Evolutionary conservation across 192 early-diverging fungal species (phyloP).

Genomic region (Backusella macrospora): DNA sequence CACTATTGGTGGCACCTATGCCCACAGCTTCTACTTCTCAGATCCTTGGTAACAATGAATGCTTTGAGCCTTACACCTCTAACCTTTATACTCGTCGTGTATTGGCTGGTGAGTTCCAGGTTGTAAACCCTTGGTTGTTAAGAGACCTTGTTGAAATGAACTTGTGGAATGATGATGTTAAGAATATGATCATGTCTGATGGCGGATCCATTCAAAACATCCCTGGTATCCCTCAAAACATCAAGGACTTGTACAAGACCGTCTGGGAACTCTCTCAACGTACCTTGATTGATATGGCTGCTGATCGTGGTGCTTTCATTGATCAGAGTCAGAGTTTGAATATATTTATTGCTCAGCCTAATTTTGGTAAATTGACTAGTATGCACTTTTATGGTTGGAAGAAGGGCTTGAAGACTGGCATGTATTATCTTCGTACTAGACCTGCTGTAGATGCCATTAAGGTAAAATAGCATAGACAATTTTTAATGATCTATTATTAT

Average conservation of each 20-base stretch:
- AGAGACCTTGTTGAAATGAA: slow-evolving; percentile 93
- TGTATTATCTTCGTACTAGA: slow-evolving; percentile 96
- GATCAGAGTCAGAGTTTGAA: slow-evolving; percentile 97
- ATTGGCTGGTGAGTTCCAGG: slow-evolving; percentile 96
- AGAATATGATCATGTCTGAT: slow-evolving; percentile 92
- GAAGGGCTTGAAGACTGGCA: slow-evolving; percentile 97
- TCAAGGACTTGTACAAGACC: slow-evolving; percentile 97
- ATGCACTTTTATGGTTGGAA: slow-evolving; percentile 99
- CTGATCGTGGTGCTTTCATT: slow-evolving; percentile 96
- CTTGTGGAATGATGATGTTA: slow-evolving; percentile 93
- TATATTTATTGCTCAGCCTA: slow-evolving; percentile 93
- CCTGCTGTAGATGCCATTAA: slow-evolving; percentile 98
- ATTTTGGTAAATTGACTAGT: slow-evolving; percentile 90
- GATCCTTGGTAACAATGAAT: slow-evolving; percentile 98
- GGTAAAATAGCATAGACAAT: not conserved
- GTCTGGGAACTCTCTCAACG: slow-evolving; percentile 95
- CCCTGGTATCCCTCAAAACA: slow-evolving; percentile 73
- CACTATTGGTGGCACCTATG: slow-evolving; percentile 95
- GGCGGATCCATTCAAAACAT: slow-evolving; percentile 87
- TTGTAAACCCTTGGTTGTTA: slow-evolving; percentile 95
- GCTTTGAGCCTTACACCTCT: slow-evolving; percentile 86
- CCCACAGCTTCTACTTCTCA: slow-evolving; percentile 97
- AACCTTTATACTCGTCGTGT: slow-evolving; percentile 98
- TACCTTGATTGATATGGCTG: slow-evolving; percentile 94
- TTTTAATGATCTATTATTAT: not conserved